Evolutionary conservation across 495 filamentous ascomycete species (phyloP).

Genomic region (Podospora pseudoanserina): DNA sequence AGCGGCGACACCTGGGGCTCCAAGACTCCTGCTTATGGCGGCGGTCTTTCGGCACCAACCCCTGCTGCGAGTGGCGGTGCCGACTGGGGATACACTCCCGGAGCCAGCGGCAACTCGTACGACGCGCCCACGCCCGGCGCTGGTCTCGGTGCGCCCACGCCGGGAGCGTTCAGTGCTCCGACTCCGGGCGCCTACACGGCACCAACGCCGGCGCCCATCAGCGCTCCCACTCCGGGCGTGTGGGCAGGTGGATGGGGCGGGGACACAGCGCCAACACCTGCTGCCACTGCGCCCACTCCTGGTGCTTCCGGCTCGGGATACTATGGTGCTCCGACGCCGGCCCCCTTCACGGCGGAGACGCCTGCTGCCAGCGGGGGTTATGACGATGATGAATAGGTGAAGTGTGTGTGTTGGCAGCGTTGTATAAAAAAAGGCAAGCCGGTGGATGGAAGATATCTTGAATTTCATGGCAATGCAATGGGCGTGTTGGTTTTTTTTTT

Average conservation of each 20-base stretch:
- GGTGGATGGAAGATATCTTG: too few species aligned
- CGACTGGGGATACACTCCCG: slow-evolving; percentile 32
- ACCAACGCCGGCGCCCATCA: slow-evolving; percentile 61
- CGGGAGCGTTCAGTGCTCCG: slow-evolving; percentile 66
- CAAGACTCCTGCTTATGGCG: slow-evolving; percentile 71
- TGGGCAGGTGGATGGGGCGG: slow-evolving; percentile 54
- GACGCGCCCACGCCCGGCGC: slow-evolving; percentile 79
- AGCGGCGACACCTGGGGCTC: slow-evolving; percentile 49
- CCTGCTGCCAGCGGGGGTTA: slow-evolving; percentile 72
- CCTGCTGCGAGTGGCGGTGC: slow-evolving; percentile 49
- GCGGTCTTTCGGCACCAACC: slow-evolving; percentile 47
- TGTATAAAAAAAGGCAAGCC: not conserved
- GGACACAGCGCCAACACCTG: slow-evolving; percentile 59
- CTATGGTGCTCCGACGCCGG: slow-evolving; percentile 75
- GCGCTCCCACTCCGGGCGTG: slow-evolving; percentile 72
- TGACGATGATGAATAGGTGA: slow-evolving; percentile 43
- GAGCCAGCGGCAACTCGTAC: slow-evolving; percentile 39
- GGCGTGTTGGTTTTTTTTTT: not conserved
- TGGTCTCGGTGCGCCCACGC: slow-evolving; percentile 65
- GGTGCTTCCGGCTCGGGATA: slow-evolving; percentile 53
- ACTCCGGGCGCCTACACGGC: slow-evolving; percentile 73
- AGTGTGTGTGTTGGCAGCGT: not conserved
- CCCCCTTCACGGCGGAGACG: slow-evolving; percentile 67
- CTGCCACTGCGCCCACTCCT: slow-evolving; percentile 67
- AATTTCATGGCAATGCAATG: not conserved